Evolutionary conservation across 176 grass and related monocot species (phyloP).

Genomic region (Phoenix dactylifera): DNA sequence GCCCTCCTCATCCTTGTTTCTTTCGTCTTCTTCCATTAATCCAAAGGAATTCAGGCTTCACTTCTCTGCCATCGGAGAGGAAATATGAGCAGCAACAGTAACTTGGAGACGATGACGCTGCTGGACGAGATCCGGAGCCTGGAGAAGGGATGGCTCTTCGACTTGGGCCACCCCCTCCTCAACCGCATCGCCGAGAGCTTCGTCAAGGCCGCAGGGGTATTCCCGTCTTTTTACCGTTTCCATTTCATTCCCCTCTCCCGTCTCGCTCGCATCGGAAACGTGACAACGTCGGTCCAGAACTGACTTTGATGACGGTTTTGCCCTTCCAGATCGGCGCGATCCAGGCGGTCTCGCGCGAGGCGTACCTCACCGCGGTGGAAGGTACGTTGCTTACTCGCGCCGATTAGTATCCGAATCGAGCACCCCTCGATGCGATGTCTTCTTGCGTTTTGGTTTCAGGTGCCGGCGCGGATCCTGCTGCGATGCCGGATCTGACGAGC

Average conservation of each 20-base stretch:
- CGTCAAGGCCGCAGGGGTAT: constrained; percentile 72
- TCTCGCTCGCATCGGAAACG: too few species aligned
- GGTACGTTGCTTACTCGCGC: constrained; percentile 4
- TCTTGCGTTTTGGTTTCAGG: background rate
- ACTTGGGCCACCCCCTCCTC: constrained; percentile 75
- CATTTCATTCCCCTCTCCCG: background rate
- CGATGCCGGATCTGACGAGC: constrained; percentile 23
- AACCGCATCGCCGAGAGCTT: constrained; percentile 86
- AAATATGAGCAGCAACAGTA: constrained; percentile 24
- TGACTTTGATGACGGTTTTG: too few species aligned
- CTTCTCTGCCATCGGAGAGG: background rate
- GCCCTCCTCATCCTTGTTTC: too few species aligned
- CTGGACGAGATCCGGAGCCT: constrained; percentile 50
- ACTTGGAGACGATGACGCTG: constrained; percentile 44
- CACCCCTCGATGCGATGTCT: too few species aligned
- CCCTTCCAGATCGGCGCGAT: constrained; percentile 57
- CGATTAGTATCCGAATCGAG: too few species aligned
- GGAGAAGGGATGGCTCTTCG: constrained; percentile 49
- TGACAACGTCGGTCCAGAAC: too few species aligned
- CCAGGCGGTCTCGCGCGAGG: constrained; percentile 63
- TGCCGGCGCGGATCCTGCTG: constrained; percentile 6
- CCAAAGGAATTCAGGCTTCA: too few species aligned
- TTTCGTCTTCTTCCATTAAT: too few species aligned
- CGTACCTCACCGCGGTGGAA: constrained; percentile 57
- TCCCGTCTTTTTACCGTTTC: background rate